Evolutionary conservation across 345 rosid species (phyloP), one percentile per base, ranked within the genome.

Genomic region (Aquilaria sinensis): DNA sequence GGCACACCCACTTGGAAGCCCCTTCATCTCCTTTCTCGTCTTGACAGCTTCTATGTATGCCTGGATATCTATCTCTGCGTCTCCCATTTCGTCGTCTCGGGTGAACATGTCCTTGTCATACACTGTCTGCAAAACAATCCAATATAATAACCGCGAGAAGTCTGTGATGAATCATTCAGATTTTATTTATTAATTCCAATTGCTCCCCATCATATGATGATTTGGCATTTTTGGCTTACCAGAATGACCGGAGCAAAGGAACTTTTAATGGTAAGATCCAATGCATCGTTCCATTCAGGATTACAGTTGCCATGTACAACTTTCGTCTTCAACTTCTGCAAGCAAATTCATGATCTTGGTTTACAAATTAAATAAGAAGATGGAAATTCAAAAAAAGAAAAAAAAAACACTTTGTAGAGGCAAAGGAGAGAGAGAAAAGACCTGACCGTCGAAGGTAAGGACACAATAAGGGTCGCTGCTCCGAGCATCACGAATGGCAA

Each of bases 251-350:
- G 81, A 61, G 67, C 57, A 53, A 45, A 50, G 15, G 76, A 78
- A 43, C 79, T 74, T 29, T 53, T 72, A 45, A 90, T 70, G 2
- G 91, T 72, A 46, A 94, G 86, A 30, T 95, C 88, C 56, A 86
- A 60, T 49, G 88, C 95, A 33, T 88, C 92, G 12, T 90, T 81
- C 97, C 97, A 90, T 62, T 73, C 85, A 0, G 99, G 99, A 70
- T 94, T 88, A 70, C 92, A 81, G 74, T 72, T 78, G n/a, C 76
- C 75, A 43, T 80, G 80, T 23, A 90, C 77, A 46, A 86, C 80
- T 0, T 80, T 83, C 14, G 87, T 79, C 79, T 85, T 86, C 75
- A 85, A 53, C 52, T 67, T 88, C 96, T 85, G 96, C 69, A 57
- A 2, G 12, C 47, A 14, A 13, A 53, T 55, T 31, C 12, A 13